A percentile compares a stretch with the other conserved stretches of the same genome.
Evolutionary conservation across 2,329 filamentous ascomycete species (phyloP).

Genomic region (Neoascochyta sp.): DNA sequence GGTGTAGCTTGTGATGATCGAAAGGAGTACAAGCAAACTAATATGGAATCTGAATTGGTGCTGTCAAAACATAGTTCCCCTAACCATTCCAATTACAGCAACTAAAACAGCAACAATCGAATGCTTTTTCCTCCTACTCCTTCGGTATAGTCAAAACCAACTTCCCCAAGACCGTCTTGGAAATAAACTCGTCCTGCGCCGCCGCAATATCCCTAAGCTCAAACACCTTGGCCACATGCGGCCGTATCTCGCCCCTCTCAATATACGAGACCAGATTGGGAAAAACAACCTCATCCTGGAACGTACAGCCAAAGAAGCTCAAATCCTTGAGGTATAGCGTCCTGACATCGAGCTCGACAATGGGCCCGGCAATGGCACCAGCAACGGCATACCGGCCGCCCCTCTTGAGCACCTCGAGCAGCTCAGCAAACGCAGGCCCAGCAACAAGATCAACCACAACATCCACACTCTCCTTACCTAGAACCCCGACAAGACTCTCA

Average conservation of each 20-base stretch:
- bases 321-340: conserved; percentile 11
- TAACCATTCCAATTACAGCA: no score
- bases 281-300: conserved; percentile 10
- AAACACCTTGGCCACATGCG: conserved; percentile 9
- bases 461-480: conserved; percentile 5
- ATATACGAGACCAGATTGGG: conserved; percentile 9
- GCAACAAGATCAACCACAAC: conserved; percentile 10
- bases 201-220: conserved; percentile 6
- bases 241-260: conserved; percentile 8
- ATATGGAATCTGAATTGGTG: no score
- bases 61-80: no score
- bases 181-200: conserved; percentile 9
- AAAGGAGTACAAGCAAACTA: no score
- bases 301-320: conserved; percentile 12
- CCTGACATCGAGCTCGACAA: conserved; percentile 9
- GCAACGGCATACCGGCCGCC: conserved; percentile 10
- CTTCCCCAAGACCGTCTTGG: conserved; percentile 6
- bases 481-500: conserved; percentile 1
- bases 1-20: no score
- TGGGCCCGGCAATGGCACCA: conserved; percentile 10
- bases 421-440: conserved; percentile 4
- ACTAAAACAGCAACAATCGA: no score
- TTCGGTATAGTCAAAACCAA: no score
- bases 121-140: no score
- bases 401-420: conserved; percentile 9